A percentile compares a stretch with the other conserved stretches of the same genome.
Evolutionary conservation across 805 yeast genomes (phyloP).

Genomic region (Candida coquimbonensis): DNA sequence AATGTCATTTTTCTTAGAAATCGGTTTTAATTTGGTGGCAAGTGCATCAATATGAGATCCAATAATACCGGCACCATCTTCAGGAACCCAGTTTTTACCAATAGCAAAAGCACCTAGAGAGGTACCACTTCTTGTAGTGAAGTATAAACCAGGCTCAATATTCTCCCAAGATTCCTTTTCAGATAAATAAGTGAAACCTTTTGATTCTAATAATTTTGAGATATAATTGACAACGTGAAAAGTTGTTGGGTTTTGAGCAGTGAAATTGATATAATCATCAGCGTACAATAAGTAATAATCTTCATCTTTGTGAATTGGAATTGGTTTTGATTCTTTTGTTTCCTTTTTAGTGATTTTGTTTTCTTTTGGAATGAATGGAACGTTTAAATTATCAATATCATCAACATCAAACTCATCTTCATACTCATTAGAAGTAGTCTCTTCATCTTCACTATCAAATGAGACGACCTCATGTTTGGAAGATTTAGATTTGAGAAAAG

Average conservation of each 20-base stretch:
- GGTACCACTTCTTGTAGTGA: conserved; percentile 62
- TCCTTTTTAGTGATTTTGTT: not conserved
- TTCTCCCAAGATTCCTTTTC: conserved; percentile 45
- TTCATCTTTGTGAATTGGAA: conserved; percentile 1
- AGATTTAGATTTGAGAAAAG: not conserved
- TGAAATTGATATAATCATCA: conserved; percentile 61
- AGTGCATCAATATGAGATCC: conserved; percentile 76
- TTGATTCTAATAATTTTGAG: conserved; percentile 37
- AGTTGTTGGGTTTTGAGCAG: conserved; percentile 65
- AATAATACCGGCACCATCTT: conserved; percentile 59
- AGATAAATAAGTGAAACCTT: conserved; percentile 59
- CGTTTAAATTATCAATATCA: not conserved
- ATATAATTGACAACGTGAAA: conserved; percentile 61
- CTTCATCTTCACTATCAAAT: conserved; percentile 19
- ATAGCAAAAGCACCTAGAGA: conserved; percentile 62
- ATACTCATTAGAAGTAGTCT: conserved; percentile 19
- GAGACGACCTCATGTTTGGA: conserved; percentile 8
- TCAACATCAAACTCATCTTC: conserved; percentile 4
- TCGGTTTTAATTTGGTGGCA: conserved; percentile 65
- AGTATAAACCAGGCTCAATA: conserved; percentile 47
- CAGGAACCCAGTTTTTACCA: conserved; percentile 60
- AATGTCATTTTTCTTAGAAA: conserved; percentile 48
- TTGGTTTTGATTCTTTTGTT: not conserved
- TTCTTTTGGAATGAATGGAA: not conserved
- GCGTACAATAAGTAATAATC: conserved; percentile 27